A percentile compares a stretch with the other conserved stretches of the same genome.
These are phyloP conservation scores for Carex pumila DNA, from an alignment of 176 grass and related monocot species.

Conservation along the genomic window DNA sequence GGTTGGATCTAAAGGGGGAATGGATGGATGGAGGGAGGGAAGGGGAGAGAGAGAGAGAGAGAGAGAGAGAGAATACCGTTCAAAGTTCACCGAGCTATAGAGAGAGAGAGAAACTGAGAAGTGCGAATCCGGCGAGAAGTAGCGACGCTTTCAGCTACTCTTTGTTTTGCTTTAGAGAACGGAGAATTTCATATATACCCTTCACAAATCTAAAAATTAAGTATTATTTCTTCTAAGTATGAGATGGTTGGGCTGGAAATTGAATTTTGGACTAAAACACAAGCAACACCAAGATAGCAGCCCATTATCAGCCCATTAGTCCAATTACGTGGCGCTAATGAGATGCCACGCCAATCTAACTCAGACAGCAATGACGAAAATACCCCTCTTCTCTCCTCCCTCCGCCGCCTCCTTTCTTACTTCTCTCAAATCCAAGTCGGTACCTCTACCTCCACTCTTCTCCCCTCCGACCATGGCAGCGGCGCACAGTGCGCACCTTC, in stretches of 20 bases:
- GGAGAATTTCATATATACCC: too few species aligned
- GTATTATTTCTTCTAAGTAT: too few species aligned
- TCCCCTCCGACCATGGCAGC: not conserved
- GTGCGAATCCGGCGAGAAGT: not conserved
- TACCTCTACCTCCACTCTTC: not conserved
- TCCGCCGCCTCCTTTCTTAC: not conserved
- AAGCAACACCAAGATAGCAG: not conserved
- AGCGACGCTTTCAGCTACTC: too few species aligned
- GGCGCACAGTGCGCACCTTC: not conserved
- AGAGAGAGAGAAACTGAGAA: not conserved
- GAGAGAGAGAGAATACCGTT: not conserved
- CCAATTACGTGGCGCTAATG: not conserved
- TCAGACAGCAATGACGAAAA: slow-evolving; percentile 26
- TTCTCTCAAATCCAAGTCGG: not conserved
- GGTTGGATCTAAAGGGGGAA: too few species aligned
- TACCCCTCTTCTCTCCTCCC: slow-evolving; percentile 24
- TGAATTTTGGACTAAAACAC: not conserved
- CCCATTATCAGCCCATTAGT: not conserved
- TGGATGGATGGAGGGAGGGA: not conserved
- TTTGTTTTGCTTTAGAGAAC: too few species aligned
- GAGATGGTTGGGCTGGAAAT: not conserved
- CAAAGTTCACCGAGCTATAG: not conserved
- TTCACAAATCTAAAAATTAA: too few species aligned
- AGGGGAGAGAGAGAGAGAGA: not conserved
- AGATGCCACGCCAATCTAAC: not conserved